Evolutionary conservation across 441 rosid species (phyloP).

Genomic region (Adansonia rubrostipa): DNA sequence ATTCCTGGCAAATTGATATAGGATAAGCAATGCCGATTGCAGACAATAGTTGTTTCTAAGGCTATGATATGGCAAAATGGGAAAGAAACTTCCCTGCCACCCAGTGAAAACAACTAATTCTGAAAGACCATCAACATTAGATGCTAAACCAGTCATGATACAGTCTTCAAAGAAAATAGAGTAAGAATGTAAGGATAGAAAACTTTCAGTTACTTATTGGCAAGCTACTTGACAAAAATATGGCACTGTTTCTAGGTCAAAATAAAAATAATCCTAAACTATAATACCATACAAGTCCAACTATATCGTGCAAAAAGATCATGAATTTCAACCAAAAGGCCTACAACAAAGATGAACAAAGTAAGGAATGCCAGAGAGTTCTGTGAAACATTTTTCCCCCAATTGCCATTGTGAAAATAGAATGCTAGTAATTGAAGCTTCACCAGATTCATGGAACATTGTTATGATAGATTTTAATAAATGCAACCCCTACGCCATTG

Average conservation of each 20-base stretch:
- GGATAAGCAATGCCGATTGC: not conserved
- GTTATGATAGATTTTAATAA: too few relatives aligned
- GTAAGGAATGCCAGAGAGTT: too few relatives aligned
- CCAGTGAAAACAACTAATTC: not conserved
- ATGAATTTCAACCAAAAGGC: too few relatives aligned
- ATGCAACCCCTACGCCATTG: too few relatives aligned
- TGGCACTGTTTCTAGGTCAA: not conserved
- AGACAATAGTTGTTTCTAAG: conserved; percentile 1
- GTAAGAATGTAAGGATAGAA: not conserved
- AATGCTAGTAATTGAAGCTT: too few relatives aligned
- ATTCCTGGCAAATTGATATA: not conserved
- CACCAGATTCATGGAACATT: too few relatives aligned
- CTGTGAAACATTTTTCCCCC: too few relatives aligned
- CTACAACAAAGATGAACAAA: too few relatives aligned
- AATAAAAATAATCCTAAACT: not conserved
- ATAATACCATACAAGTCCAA: too few relatives aligned
- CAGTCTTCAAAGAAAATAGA: not conserved
- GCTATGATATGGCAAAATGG: not conserved
- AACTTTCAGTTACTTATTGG: not conserved
- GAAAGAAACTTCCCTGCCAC: not conserved
- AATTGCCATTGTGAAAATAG: too few relatives aligned
- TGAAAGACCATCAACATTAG: not conserved
- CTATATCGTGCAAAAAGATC: too few relatives aligned
- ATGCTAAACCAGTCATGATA: not conserved
- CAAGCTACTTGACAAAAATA: not conserved